A percentile compares a stretch with the other conserved stretches of the same genome.
Conservation (phyloP, 108 stramenopile species). For the Skeletonema potamos region DNA sequence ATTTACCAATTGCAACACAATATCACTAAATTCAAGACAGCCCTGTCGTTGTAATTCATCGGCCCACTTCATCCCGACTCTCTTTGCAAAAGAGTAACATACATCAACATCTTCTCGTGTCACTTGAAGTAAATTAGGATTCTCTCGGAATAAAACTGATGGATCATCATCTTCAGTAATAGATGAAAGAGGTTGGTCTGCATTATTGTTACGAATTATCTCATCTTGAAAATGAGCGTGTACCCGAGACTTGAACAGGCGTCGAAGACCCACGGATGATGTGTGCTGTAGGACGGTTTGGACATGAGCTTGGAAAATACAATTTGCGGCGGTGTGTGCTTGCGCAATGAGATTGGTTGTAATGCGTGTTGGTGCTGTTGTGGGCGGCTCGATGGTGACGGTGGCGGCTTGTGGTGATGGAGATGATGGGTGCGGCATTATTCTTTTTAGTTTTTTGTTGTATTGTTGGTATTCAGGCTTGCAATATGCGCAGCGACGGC, state of each 20-base stretch:
- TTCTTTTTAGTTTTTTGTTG: too few relatives aligned
- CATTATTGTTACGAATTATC: background rate
- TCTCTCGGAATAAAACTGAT: background rate
- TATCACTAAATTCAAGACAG: slow-evolving; percentile 15
- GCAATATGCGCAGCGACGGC: too few relatives aligned
- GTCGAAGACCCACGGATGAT: slow-evolving; percentile 6
- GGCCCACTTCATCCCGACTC: slow-evolving; percentile 25
- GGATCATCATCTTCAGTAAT: background rate
- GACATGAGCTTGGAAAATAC: slow-evolving; percentile 5
- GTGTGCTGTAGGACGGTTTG: slow-evolving; percentile 7
- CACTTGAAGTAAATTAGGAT: slow-evolving; percentile 6
- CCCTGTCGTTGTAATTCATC: slow-evolving; percentile 8
- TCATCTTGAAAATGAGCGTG: background rate
- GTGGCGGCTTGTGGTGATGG: background rate
- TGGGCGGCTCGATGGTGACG: background rate
- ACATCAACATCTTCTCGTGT: slow-evolving; percentile 9
- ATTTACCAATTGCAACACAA: slow-evolving; percentile 1
- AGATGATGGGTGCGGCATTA: background rate
- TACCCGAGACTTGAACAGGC: background rate
- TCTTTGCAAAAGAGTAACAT: slow-evolving; percentile 13
- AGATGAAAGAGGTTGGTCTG: too few relatives aligned
- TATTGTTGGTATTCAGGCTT: too few relatives aligned
- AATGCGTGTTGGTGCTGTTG: background rate
- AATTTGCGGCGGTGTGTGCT: background rate
- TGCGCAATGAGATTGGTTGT: slow-evolving; percentile 4